Conservation (phyloP, 2,329 filamentous ascomycete genomes). For the Cladophialophora carrionii region DNA sequence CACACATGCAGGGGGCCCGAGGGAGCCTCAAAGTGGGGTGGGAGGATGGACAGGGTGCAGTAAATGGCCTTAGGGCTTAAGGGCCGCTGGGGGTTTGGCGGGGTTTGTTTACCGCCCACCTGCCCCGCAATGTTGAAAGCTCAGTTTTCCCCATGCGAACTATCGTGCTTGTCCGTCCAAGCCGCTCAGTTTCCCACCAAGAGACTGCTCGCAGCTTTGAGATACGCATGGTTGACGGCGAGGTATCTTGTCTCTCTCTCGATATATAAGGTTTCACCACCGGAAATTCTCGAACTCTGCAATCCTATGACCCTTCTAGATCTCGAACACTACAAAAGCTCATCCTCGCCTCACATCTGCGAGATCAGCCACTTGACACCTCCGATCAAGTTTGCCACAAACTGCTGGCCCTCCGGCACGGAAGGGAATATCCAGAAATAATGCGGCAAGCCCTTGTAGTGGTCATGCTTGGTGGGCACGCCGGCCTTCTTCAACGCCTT, state of each 20-base stretch:
- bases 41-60: no score
- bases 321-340: neutral
- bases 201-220: neutral
- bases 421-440: conserved; percentile 38
- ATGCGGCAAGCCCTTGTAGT: conserved; percentile 36
- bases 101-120: neutral
- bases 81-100: neutral
- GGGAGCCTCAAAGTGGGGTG: neutral
- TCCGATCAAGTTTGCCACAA: conserved; percentile 33
- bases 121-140: neutral
- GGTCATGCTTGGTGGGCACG: conserved; percentile 35
- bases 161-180: neutral
- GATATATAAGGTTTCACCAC: neutral
- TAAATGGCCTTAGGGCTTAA: neutral
- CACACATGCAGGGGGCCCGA: no score
- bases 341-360: conserved; percentile 15
- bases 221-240: neutral
- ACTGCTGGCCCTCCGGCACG: conserved; percentile 34
- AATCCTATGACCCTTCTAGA: no score
- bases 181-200: neutral
- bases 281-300: neutral
- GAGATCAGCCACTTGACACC: conserved; percentile 36
- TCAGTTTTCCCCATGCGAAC: neutral
- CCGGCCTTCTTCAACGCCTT: conserved; percentile 36
- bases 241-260: neutral